Evolutionary conservation across 1,284 basidiomycete species (phyloP), one percentile per base, ranked within the genome.

Genomic region (Boletus sp.): DNA sequence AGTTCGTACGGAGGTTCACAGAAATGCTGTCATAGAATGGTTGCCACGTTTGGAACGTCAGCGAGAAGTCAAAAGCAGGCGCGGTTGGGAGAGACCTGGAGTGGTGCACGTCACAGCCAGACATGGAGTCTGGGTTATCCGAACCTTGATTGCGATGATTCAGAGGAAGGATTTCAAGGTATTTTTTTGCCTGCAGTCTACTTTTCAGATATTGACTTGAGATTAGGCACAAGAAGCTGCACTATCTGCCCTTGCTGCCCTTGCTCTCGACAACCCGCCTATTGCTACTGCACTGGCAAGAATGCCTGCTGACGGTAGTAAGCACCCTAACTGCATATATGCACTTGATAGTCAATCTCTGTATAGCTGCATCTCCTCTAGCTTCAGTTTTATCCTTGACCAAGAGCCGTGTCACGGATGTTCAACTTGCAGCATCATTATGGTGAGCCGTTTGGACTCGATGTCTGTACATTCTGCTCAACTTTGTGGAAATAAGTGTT

Each of bases 151-250:
- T 3, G 64, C 60, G 0, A 63, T 84, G 46, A 56, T 84, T n/a
- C 62, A 67, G 14, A 72, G 67, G 35, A 72, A 71, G 49, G 79
- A 85, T 52, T 56, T 61, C 44, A 85, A 84, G 72, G 82, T 76
- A 29, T 5, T 67, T 55, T 7, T n/a, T 29, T 17, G 38, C 34
- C 38, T 13, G 4, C 3, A 3, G 3, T n/a, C 7, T 34, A 9
- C 30, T 19, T 5, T 19, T 47, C 35, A 14, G 5, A 25, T 38
- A 40, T 40, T 35, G 38, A 20, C 52, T 38, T 8, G 36, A 25
- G 34, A 13, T 8, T 41, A 91, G 79, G 62, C 81, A 2, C 81
- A 89, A 58, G 88, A 91, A 66, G 84, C 85, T 0, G 80, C 76
- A 0, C 65, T 92, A 5, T 74, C 72, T 19, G 85, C 86, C 0